Conservation (phyloP, 2,329 filamentous ascomycete genomes). For the Herpotrichia juniperi region DNA sequence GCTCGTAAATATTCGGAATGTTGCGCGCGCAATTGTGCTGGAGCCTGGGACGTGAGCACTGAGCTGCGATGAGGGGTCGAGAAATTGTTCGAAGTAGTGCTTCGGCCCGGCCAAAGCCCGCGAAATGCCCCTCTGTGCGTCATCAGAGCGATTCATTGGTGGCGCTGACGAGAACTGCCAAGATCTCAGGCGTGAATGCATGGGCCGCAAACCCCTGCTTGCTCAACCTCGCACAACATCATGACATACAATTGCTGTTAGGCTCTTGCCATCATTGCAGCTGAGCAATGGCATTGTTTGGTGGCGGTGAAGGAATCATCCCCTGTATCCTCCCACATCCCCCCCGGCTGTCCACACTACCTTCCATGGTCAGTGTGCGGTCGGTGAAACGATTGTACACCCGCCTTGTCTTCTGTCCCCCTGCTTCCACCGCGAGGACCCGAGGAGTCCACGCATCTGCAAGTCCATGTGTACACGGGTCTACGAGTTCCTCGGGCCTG, state of each 20-base stretch:
- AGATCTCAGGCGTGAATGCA: no score
- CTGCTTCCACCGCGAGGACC: background rate
- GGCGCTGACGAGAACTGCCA: slow-evolving; percentile 28
- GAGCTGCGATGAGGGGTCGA: slow-evolving; percentile 10
- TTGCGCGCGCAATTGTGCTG: no score
- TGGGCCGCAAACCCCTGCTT: no score
- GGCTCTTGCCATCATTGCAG: slow-evolving; percentile 15
- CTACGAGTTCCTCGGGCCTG: slow-evolving; percentile 23
- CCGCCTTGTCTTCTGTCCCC: background rate
- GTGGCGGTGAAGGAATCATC: slow-evolving; percentile 3
- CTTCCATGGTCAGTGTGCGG: no score
- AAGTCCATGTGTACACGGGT: no score
- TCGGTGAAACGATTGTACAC: no score
- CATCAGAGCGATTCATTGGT: slow-evolving; percentile 35
- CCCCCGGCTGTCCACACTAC: background rate
- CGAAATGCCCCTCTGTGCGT: slow-evolving; percentile 39
- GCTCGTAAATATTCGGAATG: no score
- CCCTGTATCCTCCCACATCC: slow-evolving; percentile 16
- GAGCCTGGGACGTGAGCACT: no score
- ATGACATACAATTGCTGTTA: no score
- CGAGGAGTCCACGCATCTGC: background rate
- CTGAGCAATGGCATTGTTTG: background rate
- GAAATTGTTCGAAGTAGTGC: slow-evolving; percentile 25
- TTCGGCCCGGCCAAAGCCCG: slow-evolving; percentile 32
- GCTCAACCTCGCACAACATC: slow-evolving; percentile 11